These are phyloP conservation scores for Discostella stelligeroides DNA, from an alignment of 108 stramenopile species.

Conservation along the genomic window DNA sequence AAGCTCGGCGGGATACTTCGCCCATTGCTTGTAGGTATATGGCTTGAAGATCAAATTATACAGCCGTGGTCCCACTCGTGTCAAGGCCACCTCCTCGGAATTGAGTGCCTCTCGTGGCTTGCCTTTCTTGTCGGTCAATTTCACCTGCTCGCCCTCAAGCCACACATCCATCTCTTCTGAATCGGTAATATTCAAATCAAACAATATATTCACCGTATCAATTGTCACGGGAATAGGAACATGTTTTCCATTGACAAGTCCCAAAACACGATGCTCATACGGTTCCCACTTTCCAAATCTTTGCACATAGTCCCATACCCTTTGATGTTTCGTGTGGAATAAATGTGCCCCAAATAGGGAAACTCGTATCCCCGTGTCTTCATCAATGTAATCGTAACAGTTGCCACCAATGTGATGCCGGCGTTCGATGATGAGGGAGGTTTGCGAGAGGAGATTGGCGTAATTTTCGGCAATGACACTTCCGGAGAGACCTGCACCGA, in stretches of 20 bases:
- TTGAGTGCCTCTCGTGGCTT: slow-evolving; percentile 43
- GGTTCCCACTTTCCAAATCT: slow-evolving; percentile 67
- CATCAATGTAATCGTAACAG: slow-evolving; percentile 81
- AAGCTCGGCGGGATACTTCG: slow-evolving; percentile 66
- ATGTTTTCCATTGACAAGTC: slow-evolving; percentile 60
- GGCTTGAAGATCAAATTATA: slow-evolving; percentile 77
- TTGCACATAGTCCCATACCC: slow-evolving; percentile 79
- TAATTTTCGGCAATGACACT: slow-evolving; percentile 79
- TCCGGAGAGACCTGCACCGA: slow-evolving; percentile 81
- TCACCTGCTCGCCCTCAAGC: slow-evolving; percentile 63
- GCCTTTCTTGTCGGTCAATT: slow-evolving; percentile 24
- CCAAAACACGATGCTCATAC: slow-evolving; percentile 78
- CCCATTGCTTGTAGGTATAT: slow-evolving; percentile 88
- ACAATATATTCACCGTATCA: slow-evolving; percentile 81
- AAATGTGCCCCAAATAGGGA: slow-evolving; percentile 71
- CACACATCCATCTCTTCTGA: slow-evolving; percentile 77
- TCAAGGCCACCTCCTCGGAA: slow-evolving; percentile 78
- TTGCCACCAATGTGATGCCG: slow-evolving; percentile 84
- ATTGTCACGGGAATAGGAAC: slow-evolving; percentile 87
- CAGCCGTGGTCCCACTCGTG: slow-evolving; percentile 65
- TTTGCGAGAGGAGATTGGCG: slow-evolving; percentile 54
- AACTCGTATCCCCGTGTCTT: slow-evolving; percentile 64
- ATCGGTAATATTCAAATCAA: slow-evolving; percentile 60
- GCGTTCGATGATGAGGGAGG: slow-evolving; percentile 69
- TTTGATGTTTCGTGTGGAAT: slow-evolving; percentile 70